These are phyloP conservation scores for Zalaria sp. DNA, from an alignment of 2,329 filamentous ascomycete genomes.

Conservation along the genomic window DNA sequence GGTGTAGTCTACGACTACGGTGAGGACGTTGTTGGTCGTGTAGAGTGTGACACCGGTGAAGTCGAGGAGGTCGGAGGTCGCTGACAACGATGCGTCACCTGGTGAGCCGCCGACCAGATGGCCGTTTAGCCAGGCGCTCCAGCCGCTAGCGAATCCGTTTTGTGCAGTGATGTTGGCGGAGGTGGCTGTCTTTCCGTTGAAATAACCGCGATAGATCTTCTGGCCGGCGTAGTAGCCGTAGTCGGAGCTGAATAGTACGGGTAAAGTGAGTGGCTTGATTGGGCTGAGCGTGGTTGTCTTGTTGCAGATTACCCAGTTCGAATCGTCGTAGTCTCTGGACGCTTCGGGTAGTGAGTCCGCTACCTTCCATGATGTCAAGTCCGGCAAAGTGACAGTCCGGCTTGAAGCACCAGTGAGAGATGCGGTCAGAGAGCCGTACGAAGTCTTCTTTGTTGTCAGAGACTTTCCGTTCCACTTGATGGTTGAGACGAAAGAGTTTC, in stretches of 20 bases:
- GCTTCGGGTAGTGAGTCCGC: conserved; percentile 36
- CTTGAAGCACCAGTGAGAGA: conserved; percentile 12
- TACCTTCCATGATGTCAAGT: conserved; percentile 31
- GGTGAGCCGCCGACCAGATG: conserved; percentile 41
- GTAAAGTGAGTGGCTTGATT: conserved; percentile 22
- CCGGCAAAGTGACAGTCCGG: conserved; percentile 22
- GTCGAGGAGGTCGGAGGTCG: conserved; percentile 29
- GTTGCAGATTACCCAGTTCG: conserved; percentile 28
- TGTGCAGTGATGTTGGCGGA: conserved; percentile 32
- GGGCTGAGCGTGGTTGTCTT: conserved; percentile 21
- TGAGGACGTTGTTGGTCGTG: conserved; percentile 31
- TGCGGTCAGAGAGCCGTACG: conserved; percentile 23
- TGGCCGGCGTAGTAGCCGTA: conserved; percentile 28
- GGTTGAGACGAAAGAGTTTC: conserved; percentile 17
- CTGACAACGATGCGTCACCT: conserved; percentile 30
- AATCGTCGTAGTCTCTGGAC: conserved; percentile 28
- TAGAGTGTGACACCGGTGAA: conserved; percentile 34
- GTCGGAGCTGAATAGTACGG: conserved; percentile 26
- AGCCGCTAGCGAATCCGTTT: conserved; percentile 39
- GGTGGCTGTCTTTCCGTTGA: conserved; percentile 21
- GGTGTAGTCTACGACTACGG: conserved; percentile 46
- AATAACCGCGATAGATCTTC: conserved; percentile 27
- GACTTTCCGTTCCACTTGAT: conserved; percentile 25
- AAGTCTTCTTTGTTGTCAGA: conserved; percentile 16
- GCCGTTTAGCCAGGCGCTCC: conserved; percentile 45